Evolutionary conservation across 495 filamentous ascomycete species (phyloP).

Genomic region (Cladorrhinum samala): DNA sequence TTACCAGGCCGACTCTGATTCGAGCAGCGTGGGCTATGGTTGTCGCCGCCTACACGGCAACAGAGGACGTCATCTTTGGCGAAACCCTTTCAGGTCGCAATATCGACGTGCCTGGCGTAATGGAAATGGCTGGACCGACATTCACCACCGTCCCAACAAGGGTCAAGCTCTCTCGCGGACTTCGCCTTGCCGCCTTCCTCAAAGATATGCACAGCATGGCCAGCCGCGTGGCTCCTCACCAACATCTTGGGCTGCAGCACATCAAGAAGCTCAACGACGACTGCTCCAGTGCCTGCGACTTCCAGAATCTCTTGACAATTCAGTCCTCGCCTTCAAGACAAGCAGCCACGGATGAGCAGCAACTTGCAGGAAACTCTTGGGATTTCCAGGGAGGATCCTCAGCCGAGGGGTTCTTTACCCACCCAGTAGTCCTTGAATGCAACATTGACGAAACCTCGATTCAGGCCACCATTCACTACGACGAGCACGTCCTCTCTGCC

Average conservation of each 20-base stretch:
- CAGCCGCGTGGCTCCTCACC: slow-evolving; percentile 33
- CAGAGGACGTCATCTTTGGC: slow-evolving; percentile 39
- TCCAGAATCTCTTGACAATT: slow-evolving; percentile 39
- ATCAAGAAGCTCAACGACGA: slow-evolving; percentile 29
- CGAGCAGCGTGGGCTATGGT: slow-evolving; percentile 40
- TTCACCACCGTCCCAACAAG: slow-evolving; percentile 55
- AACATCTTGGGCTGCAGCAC: slow-evolving; percentile 43
- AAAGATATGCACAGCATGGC: slow-evolving; percentile 29
- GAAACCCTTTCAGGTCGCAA: slow-evolving; percentile 40
- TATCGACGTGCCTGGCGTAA: slow-evolving; percentile 40
- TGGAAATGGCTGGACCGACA: slow-evolving; percentile 46
- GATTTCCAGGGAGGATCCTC: slow-evolving; percentile 18
- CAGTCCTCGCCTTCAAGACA: slow-evolving; percentile 10
- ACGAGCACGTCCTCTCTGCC: slow-evolving; percentile 16
- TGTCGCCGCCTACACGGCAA: slow-evolving; percentile 31
- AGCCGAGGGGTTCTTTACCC: slow-evolving; percentile 21
- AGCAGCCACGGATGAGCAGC: background rate
- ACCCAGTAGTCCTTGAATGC: slow-evolving; percentile 24
- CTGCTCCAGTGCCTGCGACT: slow-evolving; percentile 28
- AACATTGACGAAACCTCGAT: slow-evolving; percentile 8
- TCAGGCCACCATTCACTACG: slow-evolving; percentile 16
- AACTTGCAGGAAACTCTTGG: too few species aligned
- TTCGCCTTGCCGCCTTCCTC: slow-evolving; percentile 13
- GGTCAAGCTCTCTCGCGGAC: slow-evolving; percentile 12
- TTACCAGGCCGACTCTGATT: slow-evolving; percentile 30